Evolutionary conservation across 2,329 filamentous ascomycete genomes (phyloP).

Genomic region (Aspergillus sp.): DNA sequence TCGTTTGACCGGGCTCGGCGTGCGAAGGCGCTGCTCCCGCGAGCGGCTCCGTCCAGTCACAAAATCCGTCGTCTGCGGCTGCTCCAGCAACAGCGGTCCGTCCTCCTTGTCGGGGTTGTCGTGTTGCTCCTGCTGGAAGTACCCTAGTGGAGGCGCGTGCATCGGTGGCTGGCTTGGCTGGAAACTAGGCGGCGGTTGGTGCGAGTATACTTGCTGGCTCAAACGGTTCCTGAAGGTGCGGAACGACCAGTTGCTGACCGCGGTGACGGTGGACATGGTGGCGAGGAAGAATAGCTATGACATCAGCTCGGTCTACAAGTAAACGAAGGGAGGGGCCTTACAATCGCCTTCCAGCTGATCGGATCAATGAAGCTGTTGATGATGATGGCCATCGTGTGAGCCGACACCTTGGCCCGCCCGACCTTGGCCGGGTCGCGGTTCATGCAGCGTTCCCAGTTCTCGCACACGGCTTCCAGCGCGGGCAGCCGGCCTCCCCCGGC

Average conservation of each 20-base stretch:
- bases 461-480: conserved; percentile 62
- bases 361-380: conserved; percentile 89
- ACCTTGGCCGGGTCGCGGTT: conserved; percentile 68
- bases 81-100: conserved; percentile 21
- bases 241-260: conserved; percentile 52
- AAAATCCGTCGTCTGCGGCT: conserved; percentile 20
- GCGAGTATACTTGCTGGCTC: conserved; percentile 20
- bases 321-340: conserved; percentile 25
- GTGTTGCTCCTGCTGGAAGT: conserved; percentile 18
- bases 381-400: conserved; percentile 81
- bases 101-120: conserved; percentile 17
- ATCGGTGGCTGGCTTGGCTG: conserved; percentile 15
- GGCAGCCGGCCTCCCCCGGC: conserved; percentile 57
- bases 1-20: conserved; percentile 29
- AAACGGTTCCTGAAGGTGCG: conserved; percentile 39
- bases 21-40: conserved; percentile 23
- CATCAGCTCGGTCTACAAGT: conserved; percentile 8
- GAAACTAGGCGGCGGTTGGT: conserved; percentile 11
- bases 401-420: conserved; percentile 69
- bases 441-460: conserved; percentile 82
- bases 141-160: conserved; percentile 14
- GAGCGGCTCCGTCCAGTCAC: conserved; percentile 23
- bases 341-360: conserved; percentile 76
- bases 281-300: conserved; percentile 30
- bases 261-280: conserved; percentile 41